These are phyloP conservation scores for Phytopythium oedochilum DNA, from an alignment of 352 stramenopile genomes.

Conservation along the genomic window DNA sequence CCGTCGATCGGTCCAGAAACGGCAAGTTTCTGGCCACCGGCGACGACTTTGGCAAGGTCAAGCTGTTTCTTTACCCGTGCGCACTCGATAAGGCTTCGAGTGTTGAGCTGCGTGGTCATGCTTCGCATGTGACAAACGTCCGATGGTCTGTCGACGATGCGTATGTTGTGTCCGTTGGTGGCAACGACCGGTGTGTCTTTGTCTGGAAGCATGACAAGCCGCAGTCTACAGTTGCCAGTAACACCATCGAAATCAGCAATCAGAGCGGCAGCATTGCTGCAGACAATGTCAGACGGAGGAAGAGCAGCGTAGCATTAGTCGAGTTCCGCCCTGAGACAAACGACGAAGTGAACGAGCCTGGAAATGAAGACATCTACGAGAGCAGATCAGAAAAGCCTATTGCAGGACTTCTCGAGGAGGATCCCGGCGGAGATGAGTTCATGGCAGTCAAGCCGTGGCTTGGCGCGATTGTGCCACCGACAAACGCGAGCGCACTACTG, in stretches of 20 bases:
- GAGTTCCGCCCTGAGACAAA: background rate
- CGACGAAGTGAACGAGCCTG: background rate
- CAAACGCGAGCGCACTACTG: constrained; percentile 24
- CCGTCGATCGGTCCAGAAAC: constrained; percentile 62
- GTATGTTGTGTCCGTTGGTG: constrained; percentile 65
- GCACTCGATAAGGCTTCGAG: constrained; percentile 46
- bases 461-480: constrained; percentile 74
- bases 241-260: background rate
- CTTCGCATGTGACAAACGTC: constrained; percentile 81
- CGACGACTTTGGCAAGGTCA: constrained; percentile 83
- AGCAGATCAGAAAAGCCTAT: background rate
- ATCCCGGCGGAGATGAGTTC: constrained; percentile 77
- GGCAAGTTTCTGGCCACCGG: constrained; percentile 62
- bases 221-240: background rate
- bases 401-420: constrained; percentile 13
- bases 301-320: constrained; percentile 1
- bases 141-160: constrained; percentile 54
- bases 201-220: constrained; percentile 59
- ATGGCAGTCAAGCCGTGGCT: constrained; percentile 90
- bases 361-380: background rate
- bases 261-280: background rate
- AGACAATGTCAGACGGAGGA: background rate
- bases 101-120: constrained; percentile 57
- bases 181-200: constrained; percentile 77
- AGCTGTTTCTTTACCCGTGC: constrained; percentile 86